Base-by-base conservation (phyloP, 345 rosid species). In the Citrus sp. region DNA sequence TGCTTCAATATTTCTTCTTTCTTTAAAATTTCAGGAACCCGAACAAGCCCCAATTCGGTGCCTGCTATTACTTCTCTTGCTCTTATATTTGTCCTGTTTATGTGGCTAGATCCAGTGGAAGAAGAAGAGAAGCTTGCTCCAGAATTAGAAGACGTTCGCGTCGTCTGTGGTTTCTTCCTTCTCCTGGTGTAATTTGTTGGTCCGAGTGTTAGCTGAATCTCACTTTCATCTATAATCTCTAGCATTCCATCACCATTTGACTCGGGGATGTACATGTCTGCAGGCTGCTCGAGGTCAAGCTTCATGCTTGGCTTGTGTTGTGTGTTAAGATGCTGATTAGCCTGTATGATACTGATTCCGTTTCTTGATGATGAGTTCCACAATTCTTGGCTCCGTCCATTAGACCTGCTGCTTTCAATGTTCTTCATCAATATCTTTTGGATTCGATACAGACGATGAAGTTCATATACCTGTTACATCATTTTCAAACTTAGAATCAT, bases 151-250 rank as follows among this genome's bases (percentile, higher is more conserved):
- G 90, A 84, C 68, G 87, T 85, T 13, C 74, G 74, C 34, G 73
- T 79, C 56, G 83, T 81, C 75, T 79, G 86, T 37, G 73, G 81
- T 80, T 87, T 90, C 81, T 64, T 89, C 77, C 87, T 83, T 27
- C 87, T 66, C 32, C 87, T 66, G 66, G 77, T 25, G 59, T 86
- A 87, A 68, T 83, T 84, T 18, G 93, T 69, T 13, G 93, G 97
- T 21, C 98, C 98, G 19, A 94, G 84, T 4, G 99, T 95, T 81
- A 95, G 86, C 87, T 93, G 93, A 46, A 95, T 93, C 86, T 90
- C 89, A 69, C 92, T 89, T 86, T 95, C 99, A 30, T 95, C 96
- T 73, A 89, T 87, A 18, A 80, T 74, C 78, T 88, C 89, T 56
- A 80, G 25, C 66, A 59, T 77, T 46, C 73, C 27, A 27, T 80